Percentiles rank a stretch among this genome's conserved stretches.
phyloP scores from a whole-genome alignment of 768 basidiomycete genomes.

The Tylopilus sp. region DNA sequence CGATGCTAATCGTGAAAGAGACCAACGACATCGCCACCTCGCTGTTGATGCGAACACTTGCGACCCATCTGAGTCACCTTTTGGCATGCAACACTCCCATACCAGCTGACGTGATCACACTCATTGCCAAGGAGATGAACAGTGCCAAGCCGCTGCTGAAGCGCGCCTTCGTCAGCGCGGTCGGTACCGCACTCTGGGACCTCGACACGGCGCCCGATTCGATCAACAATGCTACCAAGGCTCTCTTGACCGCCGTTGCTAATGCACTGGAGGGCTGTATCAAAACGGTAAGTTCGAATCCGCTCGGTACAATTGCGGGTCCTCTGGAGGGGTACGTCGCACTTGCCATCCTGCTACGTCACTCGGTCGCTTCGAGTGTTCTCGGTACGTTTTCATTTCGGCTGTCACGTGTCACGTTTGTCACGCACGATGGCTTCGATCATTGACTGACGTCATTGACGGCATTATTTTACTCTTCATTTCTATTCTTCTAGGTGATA shows the following conservation, averaged over 20 bases:
- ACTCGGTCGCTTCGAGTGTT: constrained; percentile 42
- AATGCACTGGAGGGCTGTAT: constrained; percentile 68
- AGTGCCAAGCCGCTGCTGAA: constrained; percentile 58
- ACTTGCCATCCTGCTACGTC: constrained; percentile 62
- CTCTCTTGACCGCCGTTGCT: constrained; percentile 52
- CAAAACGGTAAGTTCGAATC: constrained; percentile 61
- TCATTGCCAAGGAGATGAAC: constrained; percentile 33
- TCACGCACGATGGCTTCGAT: not conserved
- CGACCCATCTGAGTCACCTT: constrained; percentile 55
- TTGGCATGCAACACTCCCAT: constrained; percentile 43
- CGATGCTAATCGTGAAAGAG: constrained; percentile 64
- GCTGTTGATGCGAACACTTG: constrained; percentile 52
- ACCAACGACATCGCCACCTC: constrained; percentile 63
- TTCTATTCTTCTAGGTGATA: constrained; percentile 35
- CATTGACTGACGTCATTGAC: not conserved
- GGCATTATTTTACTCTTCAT: not conserved
- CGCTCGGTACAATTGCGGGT: constrained; percentile 55
- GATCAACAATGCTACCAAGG: constrained; percentile 40
- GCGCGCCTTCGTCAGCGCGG: constrained; percentile 58
- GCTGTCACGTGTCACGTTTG: not conserved
- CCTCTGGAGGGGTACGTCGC: constrained; percentile 87
- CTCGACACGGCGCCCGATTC: constrained; percentile 27
- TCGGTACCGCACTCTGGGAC: constrained; percentile 59
- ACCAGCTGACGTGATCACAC: constrained; percentile 39
- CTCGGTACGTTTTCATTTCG: constrained; percentile 45